Percentiles rank a stretch among this genome's conserved stretches.
These are phyloP conservation scores for Amesomyces nigricolor DNA, from an alignment of 2,329 filamentous ascomycete species.

Conservation along the genomic window DNA sequence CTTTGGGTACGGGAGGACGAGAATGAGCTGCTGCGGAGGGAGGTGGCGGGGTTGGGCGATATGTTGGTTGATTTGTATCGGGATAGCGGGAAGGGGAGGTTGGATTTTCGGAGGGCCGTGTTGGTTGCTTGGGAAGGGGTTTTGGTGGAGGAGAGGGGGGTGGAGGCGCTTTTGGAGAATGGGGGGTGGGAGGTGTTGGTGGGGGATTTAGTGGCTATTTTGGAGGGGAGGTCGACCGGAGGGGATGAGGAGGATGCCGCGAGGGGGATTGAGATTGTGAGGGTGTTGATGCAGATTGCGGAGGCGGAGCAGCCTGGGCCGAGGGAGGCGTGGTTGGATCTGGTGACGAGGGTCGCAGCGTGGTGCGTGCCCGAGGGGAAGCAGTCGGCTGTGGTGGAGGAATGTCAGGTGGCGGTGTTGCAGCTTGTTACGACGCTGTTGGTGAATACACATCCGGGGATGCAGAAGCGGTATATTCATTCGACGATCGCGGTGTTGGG, in stretches of 20 bases:
- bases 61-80: slow-evolving; percentile 60
- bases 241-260: slow-evolving; percentile 33
- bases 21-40: slow-evolving; percentile 50
- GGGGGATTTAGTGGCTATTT: slow-evolving; percentile 43
- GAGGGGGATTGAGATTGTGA: slow-evolving; percentile 51
- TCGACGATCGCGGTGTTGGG: slow-evolving; percentile 47
- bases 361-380: slow-evolving; percentile 37
- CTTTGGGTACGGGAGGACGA: slow-evolving; percentile 68
- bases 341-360: slow-evolving; percentile 47
- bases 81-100: slow-evolving; percentile 26
- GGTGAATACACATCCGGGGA: slow-evolving; percentile 39
- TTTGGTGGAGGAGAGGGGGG: slow-evolving; percentile 43
- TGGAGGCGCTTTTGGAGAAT: slow-evolving; percentile 43
- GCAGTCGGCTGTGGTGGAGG: slow-evolving; percentile 32
- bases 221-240: slow-evolving; percentile 32
- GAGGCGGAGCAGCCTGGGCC: slow-evolving; percentile 42
- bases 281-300: slow-evolving; percentile 47
- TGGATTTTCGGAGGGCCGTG: slow-evolving; percentile 53
- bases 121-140: slow-evolving; percentile 57
- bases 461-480: slow-evolving; percentile 46
- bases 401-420: slow-evolving; percentile 49
- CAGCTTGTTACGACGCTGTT: slow-evolving; percentile 53
- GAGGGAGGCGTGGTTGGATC: slow-evolving; percentile 52
- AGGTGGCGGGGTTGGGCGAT: slow-evolving; percentile 55
- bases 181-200: slow-evolving; percentile 50